Evolutionary conservation across 345 rosid species (phyloP).

Genomic region (Adansonia digitata): DNA sequence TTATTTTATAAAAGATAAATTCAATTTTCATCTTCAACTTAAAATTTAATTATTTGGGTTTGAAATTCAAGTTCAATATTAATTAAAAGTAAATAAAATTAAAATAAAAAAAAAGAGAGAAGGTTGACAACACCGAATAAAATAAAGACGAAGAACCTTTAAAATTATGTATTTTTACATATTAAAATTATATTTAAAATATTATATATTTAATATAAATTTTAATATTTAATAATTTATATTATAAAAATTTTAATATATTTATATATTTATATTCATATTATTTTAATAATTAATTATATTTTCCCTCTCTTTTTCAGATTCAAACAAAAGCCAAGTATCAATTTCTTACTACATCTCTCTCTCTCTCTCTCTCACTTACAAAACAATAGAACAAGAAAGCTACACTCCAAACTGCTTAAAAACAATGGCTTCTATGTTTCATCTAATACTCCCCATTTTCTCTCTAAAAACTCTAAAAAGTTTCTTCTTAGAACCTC

Average conservation of each 20-base stretch:
- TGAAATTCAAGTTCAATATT: background rate
- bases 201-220: too few relatives aligned
- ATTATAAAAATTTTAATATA: too few relatives aligned
- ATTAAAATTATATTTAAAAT: too few relatives aligned
- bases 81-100: too few relatives aligned
- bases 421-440: background rate
- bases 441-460: background rate
- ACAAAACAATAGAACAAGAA: background rate
- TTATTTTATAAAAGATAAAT: too few relatives aligned
- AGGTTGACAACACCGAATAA: background rate
- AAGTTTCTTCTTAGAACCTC: background rate
- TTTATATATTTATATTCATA: too few relatives aligned
- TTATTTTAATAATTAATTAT: too few relatives aligned
- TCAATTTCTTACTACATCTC: too few relatives aligned
- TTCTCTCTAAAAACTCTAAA: background rate
- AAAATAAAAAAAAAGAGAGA: background rate
- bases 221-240: too few relatives aligned
- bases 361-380: slow-evolving; percentile 16
- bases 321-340: slow-evolving; percentile 30
- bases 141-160: background rate
- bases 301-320: slow-evolving; percentile 18
- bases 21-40: too few relatives aligned
- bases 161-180: too few relatives aligned
- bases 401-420: background rate
- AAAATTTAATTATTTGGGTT: too few relatives aligned